Evolutionary conservation across 805 yeast genomes (phyloP).

Genomic region (Yarrowia yakushimensis): DNA sequence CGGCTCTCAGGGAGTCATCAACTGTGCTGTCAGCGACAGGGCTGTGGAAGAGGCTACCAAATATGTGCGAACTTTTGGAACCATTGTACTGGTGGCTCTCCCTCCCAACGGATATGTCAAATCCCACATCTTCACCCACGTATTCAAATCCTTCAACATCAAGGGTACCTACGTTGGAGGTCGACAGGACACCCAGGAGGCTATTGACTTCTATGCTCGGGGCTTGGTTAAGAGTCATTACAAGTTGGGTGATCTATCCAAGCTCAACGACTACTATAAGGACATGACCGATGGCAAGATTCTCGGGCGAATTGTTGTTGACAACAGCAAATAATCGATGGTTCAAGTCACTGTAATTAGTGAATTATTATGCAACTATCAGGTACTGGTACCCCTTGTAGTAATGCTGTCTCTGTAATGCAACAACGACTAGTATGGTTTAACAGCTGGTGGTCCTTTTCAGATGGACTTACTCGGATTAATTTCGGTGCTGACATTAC

Average conservation of each 20-base stretch:
- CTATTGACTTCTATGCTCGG: conserved; percentile 51
- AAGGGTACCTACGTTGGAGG: conserved; percentile 59
- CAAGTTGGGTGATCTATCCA: conserved; percentile 52
- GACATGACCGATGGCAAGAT: conserved; percentile 61
- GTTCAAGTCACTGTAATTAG: not conserved
- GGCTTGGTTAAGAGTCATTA: conserved; percentile 54
- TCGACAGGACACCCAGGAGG: conserved; percentile 58
- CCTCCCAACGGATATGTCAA: conserved; percentile 57
- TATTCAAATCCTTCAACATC: conserved; percentile 52
- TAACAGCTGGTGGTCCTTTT: no score
- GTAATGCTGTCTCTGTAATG: no score
- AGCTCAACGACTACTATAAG: conserved; percentile 47
- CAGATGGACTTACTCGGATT: no score
- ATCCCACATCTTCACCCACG: conserved; percentile 53
- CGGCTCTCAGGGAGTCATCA: conserved; percentile 68
- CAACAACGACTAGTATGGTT: no score
- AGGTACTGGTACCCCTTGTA: no score
- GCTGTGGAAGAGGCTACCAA: conserved; percentile 54
- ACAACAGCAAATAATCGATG: conserved; percentile 43
- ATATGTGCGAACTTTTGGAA: conserved; percentile 50
- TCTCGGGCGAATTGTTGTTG: conserved; percentile 62
- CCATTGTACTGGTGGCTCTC: conserved; percentile 58
- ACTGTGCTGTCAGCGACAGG: conserved; percentile 56
- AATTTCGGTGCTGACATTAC: no score
- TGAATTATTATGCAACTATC: no score